Percentiles rank a stretch among this genome's conserved stretches.
Evolutionary conservation across 805 yeast genomes (phyloP).

Genomic region (Sungouiella blattae): DNA sequence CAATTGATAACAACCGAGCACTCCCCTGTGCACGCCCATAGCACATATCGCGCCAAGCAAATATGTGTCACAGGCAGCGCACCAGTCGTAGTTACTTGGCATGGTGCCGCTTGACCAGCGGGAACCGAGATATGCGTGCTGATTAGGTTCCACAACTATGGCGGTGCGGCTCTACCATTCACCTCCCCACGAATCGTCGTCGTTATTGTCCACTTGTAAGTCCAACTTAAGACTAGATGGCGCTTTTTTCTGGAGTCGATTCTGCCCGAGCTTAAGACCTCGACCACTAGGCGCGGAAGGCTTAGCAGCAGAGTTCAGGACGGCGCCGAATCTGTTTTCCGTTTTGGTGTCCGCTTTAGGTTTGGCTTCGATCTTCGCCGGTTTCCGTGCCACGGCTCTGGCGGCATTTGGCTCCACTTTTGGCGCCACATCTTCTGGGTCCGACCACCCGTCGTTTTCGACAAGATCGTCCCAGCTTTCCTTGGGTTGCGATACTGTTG

Average conservation of each 20-base stretch:
- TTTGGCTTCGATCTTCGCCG: constrained; percentile 1
- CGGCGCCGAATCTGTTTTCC: neutral
- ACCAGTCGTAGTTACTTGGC: neutral
- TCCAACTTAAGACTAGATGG: constrained; percentile 25
- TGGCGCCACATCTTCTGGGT: constrained; percentile 7
- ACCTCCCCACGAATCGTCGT: constrained; percentile 31
- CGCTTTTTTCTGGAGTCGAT: constrained; percentile 10
- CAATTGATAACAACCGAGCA: too few relatives aligned
- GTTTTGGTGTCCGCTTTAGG: neutral
- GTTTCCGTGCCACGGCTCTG: neutral
- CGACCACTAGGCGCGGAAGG: neutral
- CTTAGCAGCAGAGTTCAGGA: neutral
- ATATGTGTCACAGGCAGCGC: neutral
- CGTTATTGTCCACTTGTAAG: constrained; percentile 23
- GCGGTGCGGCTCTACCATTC: constrained; percentile 12
- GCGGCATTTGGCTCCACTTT: neutral
- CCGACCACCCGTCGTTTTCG: constrained; percentile 8
- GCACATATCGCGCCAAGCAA: too few relatives aligned
- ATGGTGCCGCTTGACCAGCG: neutral
- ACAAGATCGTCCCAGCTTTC: constrained; percentile 4
- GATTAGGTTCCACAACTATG: neutral
- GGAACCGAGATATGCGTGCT: too few relatives aligned
- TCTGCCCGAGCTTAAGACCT: constrained; percentile 1
- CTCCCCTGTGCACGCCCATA: too few relatives aligned
- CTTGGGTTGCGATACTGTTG: constrained; percentile 12